These are phyloP conservation scores for Fomitopsis pulvina DNA, from an alignment of 768 basidiomycete genomes.

Conservation along the genomic window DNA sequence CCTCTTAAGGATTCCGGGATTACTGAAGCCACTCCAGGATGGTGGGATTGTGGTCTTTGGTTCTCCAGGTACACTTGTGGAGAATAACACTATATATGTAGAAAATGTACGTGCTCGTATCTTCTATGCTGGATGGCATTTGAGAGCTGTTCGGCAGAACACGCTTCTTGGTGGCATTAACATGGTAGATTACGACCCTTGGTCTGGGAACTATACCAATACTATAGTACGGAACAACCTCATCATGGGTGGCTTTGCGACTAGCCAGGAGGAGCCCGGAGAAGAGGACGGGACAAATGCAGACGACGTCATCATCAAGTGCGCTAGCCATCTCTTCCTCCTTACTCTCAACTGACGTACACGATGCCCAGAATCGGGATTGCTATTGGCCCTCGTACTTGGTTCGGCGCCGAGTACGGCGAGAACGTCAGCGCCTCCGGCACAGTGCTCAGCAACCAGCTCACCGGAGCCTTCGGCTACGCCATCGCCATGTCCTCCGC, in stretches of 20 bases:
- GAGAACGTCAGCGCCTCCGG: constrained; percentile 51
- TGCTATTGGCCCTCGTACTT: constrained; percentile 69
- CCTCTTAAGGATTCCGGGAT: neutral
- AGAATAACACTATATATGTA: constrained; percentile 75
- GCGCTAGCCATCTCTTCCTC: constrained; percentile 16
- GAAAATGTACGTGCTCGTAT: constrained; percentile 40
- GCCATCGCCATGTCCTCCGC: constrained; percentile 63
- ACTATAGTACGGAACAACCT: constrained; percentile 62
- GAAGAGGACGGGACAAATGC: constrained; percentile 49
- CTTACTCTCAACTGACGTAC: neutral
- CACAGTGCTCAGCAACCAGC: constrained; percentile 46
- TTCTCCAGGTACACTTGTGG: constrained; percentile 61
- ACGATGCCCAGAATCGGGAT: constrained; percentile 57
- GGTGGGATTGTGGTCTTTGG: constrained; percentile 79
- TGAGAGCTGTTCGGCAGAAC: constrained; percentile 31
- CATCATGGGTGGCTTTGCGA: constrained; percentile 66
- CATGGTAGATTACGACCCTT: constrained; percentile 68
- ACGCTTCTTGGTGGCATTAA: constrained; percentile 75
- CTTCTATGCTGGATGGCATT: constrained; percentile 1
- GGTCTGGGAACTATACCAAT: constrained; percentile 55
- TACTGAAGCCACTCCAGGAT: constrained; percentile 31
- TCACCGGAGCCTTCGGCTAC: constrained; percentile 68
- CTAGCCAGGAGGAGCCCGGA: constrained; percentile 30
- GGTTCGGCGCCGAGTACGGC: constrained; percentile 58
- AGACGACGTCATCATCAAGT: constrained; percentile 68